A percentile compares a stretch with the other conserved stretches of the same genome.
phyloP scores from a whole-genome alignment of 495 filamentous ascomycete genomes.

The Aspergillus nanangensis region DNA sequence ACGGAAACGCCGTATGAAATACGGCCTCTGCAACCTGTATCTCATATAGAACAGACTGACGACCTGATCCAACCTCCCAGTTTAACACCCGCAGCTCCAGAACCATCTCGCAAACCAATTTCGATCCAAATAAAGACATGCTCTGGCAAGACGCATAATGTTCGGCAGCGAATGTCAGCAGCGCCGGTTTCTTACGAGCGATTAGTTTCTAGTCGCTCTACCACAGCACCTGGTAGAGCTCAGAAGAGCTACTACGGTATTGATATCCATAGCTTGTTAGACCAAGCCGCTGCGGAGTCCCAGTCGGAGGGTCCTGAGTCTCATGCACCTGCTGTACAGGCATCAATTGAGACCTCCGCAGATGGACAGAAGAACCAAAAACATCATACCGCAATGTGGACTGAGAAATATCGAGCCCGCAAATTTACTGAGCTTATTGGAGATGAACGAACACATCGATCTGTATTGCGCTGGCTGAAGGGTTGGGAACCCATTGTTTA shows the following conservation, averaged over 20 bases:
- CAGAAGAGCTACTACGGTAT: conserved; percentile 86
- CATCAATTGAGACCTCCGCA: conserved; percentile 35
- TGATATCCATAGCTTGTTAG: conserved; percentile 77
- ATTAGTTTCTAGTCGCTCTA: conserved; percentile 66
- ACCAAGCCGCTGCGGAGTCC: conserved; percentile 52
- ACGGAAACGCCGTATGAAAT: conserved; percentile 5
- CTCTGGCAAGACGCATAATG: conserved; percentile 55
- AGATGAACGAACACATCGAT: conserved; percentile 89
- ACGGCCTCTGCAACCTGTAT: no score
- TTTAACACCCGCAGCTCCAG: conserved; percentile 2
- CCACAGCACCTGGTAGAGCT: conserved; percentile 63
- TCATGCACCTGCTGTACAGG: conserved; percentile 18
- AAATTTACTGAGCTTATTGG: conserved; percentile 92
- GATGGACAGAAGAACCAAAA: conserved; percentile 28
- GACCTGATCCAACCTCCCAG: conserved; percentile 5
- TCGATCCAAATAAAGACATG: conserved; percentile 56
- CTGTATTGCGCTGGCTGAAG: conserved; percentile 91
- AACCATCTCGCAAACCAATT: conserved; percentile 14
- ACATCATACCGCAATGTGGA: conserved; percentile 62
- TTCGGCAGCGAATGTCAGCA: conserved; percentile 46
- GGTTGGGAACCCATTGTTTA: conserved; percentile 92
- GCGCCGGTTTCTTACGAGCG: conserved; percentile 56
- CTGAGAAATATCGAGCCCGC: conserved; percentile 85
- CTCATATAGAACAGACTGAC: background rate
- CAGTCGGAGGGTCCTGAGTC: conserved; percentile 30